Evolutionary conservation across 768 basidiomycete species (phyloP).

Genomic region (Mycena pura): DNA sequence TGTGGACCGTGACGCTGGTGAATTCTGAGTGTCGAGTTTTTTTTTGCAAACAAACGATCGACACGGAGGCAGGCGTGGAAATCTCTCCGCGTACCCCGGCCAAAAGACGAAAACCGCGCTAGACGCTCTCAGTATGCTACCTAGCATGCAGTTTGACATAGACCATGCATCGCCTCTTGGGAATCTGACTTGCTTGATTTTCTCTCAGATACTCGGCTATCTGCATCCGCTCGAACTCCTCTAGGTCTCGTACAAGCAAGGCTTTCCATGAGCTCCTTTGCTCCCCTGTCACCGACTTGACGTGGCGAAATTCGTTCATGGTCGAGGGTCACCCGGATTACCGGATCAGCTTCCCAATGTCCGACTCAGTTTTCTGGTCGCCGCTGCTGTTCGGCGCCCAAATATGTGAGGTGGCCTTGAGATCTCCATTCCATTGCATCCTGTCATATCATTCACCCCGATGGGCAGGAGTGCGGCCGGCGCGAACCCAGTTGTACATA

Average conservation of each 20-base stretch:
- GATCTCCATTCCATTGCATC: neutral
- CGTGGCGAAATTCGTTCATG: conserved; percentile 1
- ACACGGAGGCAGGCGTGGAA: neutral
- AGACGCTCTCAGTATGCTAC: neutral
- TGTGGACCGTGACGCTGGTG: neutral
- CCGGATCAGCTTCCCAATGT: neutral
- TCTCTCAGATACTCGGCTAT: neutral
- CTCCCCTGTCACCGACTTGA: neutral
- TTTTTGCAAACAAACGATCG: neutral
- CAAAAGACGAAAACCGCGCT: neutral
- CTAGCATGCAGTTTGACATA: neutral
- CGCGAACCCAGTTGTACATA: neutral
- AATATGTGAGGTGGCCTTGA: neutral
- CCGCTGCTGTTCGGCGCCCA: neutral
- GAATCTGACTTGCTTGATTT: too few species aligned
- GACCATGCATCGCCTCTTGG: neutral
- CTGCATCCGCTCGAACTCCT: conserved; percentile 3
- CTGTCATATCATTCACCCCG: neutral
- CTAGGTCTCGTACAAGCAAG: neutral
- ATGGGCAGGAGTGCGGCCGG: neutral
- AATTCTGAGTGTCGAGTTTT: neutral
- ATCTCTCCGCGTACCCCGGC: neutral
- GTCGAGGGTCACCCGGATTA: neutral
- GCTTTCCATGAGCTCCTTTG: neutral
- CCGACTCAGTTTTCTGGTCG: neutral